Evolutionary conservation across 495 filamentous ascomycete species (phyloP), one percentile per base, ranked within the genome.

Genomic region (Aspergillus indologenus): DNA sequence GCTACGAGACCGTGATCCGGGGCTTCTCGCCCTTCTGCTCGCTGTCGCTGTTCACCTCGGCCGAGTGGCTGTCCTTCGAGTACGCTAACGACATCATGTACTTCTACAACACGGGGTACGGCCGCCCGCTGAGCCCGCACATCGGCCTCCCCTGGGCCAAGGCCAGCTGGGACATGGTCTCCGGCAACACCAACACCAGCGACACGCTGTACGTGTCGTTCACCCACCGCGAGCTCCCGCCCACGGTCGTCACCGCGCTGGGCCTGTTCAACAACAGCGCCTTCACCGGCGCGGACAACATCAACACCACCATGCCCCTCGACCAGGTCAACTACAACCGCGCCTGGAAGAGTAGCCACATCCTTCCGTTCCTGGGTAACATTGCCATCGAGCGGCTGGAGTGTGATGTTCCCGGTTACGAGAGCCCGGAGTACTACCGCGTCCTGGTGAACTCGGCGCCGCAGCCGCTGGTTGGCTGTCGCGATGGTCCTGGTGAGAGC

Each of bases 1-100:
- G 65, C n/a, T 65, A 68, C 53, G 65, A 68, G 43, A 68, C 62
- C 44, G 65, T 68, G 34, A 65, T 68, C 46, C 59, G 65, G 3
- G 65, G 65, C 6, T 56, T 47, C 14, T 68, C 65, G 2, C 60
- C 62, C 15, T 68, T 65, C 53, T 68, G 65, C 53, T 60, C 65
- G 0, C 44, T 23, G 15, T n/a, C 19, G 17, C 56, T 68, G 2
- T 65, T 68, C 55, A 56, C 51, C 5, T 18, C 57, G 1, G 54
- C 62, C 43, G 65, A 68, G 34, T 68, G 65, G 65, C 60, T 68
- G n/a, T 53, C 54, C 22, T 68, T 65, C 20, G 65, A 68, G 50
- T 68, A 68, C 49, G 58, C 59, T 8, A 64, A 63, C 40, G 65
- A 68, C 56, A 8, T 68, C 31, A 60, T 57, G 48, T 68, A 68